Evolutionary conservation across 805 yeast genomes (phyloP).

Genomic region (Isabelozyma heimii): DNA sequence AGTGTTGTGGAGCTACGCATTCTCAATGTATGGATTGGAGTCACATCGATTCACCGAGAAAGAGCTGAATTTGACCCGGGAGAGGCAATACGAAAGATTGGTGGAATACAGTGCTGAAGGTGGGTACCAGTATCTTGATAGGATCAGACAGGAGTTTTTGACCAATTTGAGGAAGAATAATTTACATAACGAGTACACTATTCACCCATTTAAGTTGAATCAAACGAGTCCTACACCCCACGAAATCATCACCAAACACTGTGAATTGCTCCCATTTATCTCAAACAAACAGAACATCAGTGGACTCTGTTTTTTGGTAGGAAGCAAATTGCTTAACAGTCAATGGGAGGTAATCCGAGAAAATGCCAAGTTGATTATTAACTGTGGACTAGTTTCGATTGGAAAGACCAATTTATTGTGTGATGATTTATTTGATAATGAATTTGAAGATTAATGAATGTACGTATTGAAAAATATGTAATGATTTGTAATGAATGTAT

Average conservation of each 20-base stretch:
- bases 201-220: constrained; percentile 18
- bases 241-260: constrained; percentile 29
- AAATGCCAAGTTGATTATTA: constrained; percentile 39
- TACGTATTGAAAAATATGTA: background rate
- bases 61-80: constrained; percentile 8
- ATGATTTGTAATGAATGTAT: too few relatives aligned
- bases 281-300: constrained; percentile 35
- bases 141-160: constrained; percentile 34
- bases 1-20: constrained; percentile 40
- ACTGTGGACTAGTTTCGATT: constrained; percentile 39
- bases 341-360: constrained; percentile 44
- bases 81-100: constrained; percentile 20
- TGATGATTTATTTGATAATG: constrained; percentile 30
- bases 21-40: constrained; percentile 31
- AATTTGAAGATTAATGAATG: constrained; percentile 6
- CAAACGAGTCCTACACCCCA: constrained; percentile 16
- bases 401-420: constrained; percentile 37
- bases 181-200: constrained; percentile 16
- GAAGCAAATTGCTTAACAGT: constrained; percentile 31
- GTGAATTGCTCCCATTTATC: constrained; percentile 31
- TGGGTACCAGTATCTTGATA: constrained; percentile 32
- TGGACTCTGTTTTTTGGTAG: constrained; percentile 42
- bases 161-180: constrained; percentile 21
- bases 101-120: constrained; percentile 31
- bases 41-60: constrained; percentile 18